Conservation (phyloP, 1,284 basidiomycete genomes). For the Malassezia brasiliensis region DNA sequence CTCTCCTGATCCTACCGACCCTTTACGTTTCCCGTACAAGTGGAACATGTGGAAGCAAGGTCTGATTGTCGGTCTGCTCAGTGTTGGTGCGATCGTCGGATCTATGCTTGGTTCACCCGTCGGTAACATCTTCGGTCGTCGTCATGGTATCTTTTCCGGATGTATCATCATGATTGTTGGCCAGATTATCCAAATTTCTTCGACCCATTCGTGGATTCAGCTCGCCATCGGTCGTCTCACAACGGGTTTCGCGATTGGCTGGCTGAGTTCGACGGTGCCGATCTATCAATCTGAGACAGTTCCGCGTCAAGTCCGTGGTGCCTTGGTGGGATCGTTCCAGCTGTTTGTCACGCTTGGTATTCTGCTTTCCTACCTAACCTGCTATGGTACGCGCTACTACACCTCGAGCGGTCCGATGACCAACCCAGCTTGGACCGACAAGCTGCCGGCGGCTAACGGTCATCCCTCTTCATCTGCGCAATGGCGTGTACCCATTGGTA, state of each 20-base stretch:
- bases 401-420: background rate
- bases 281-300: conserved; percentile 66
- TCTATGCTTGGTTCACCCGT: conserved; percentile 38
- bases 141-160: conserved; percentile 62
- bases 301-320: conserved; percentile 66
- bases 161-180: conserved; percentile 61
- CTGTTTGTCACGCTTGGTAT: conserved; percentile 54
- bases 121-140: conserved; percentile 62
- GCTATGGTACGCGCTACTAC: conserved; percentile 38
- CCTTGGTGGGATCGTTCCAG: conserved; percentile 61
- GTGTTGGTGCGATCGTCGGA: conserved; percentile 48
- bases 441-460: background rate
- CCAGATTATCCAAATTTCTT: conserved; percentile 55
- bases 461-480: conserved; percentile 48
- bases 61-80: conserved; percentile 62
- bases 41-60: conserved; percentile 48
- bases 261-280: conserved; percentile 61
- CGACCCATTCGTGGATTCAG: conserved; percentile 45
- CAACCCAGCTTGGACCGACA: background rate
- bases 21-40: conserved; percentile 14
- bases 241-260: conserved; percentile 51
- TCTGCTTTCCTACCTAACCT: conserved; percentile 58
- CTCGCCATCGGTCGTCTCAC: conserved; percentile 60
- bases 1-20: background rate
- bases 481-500: conserved; percentile 62